Conservation (phyloP, 495 filamentous ascomycete species). For the Hypoxylon perforatum region DNA sequence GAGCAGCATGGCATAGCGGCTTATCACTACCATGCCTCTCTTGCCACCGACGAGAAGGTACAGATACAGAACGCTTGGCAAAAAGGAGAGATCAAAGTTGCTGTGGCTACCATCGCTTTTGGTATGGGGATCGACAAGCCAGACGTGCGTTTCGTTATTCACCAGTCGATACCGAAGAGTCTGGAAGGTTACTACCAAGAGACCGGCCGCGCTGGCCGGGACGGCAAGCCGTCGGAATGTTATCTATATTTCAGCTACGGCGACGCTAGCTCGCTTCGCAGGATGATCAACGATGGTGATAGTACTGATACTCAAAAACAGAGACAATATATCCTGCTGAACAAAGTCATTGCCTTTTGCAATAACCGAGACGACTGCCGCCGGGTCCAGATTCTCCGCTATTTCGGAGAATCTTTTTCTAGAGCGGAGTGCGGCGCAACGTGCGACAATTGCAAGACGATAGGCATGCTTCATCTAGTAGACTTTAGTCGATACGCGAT, state of each 20-base stretch:
- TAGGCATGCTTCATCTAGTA: slow-evolving; percentile 67
- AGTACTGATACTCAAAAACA: slow-evolving; percentile 80
- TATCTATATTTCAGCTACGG: slow-evolving; percentile 87
- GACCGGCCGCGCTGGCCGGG: slow-evolving; percentile 91
- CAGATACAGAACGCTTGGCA: slow-evolving; percentile 86
- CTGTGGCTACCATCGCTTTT: slow-evolving; percentile 98
- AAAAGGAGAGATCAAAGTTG: slow-evolving; percentile 77
- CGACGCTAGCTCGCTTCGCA: slow-evolving; percentile 69
- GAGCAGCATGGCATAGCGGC: slow-evolving; percentile 74
- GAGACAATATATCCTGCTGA: slow-evolving; percentile 84
- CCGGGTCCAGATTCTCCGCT: slow-evolving; percentile 85
- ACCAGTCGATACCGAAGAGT: slow-evolving; percentile 90
- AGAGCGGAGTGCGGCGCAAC: slow-evolving; percentile 71
- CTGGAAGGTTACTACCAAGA: slow-evolving; percentile 99
- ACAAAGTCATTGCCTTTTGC: slow-evolving; percentile 84
- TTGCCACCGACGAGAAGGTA: slow-evolving; percentile 71
- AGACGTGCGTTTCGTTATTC: slow-evolving; percentile 94
- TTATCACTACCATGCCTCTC: slow-evolving; percentile 85
- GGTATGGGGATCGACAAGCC: slow-evolving; percentile 99
- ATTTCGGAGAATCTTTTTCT: slow-evolving; percentile 88
- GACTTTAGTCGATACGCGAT: slow-evolving; percentile 81
- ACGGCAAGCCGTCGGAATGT: slow-evolving; percentile 87
- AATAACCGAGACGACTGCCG: slow-evolving; percentile 88
- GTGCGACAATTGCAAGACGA: slow-evolving; percentile 88
- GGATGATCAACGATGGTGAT: slow-evolving; percentile 84